Percentiles rank a stretch among this genome's conserved stretches.
Evolutionary conservation across 225 moss, liverwort and hornwort genomes (phyloP).

Genomic region (Antitrichia curtipendula): DNA sequence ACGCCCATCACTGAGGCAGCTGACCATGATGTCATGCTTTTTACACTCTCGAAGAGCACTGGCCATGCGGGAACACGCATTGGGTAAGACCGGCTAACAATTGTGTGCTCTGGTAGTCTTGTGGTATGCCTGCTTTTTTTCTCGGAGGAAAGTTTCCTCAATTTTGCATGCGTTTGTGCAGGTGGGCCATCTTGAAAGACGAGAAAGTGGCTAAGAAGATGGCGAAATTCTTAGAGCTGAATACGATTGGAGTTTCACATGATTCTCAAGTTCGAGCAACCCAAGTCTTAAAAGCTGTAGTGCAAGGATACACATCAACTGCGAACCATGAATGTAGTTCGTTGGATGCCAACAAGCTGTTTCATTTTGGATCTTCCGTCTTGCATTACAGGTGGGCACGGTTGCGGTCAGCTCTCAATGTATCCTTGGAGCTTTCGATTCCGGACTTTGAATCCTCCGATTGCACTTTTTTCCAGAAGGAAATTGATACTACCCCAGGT

Average conservation of each 20-base stretch:
- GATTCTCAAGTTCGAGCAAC: conserved; percentile 80
- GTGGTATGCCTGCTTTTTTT: background rate
- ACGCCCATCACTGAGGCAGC: conserved; percentile 65
- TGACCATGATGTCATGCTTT: conserved; percentile 76
- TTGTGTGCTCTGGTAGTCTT: background rate
- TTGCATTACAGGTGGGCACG: conserved; percentile 73
- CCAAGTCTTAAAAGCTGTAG: conserved; percentile 50
- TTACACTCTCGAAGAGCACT: conserved; percentile 87
- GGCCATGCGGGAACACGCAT: conserved; percentile 97
- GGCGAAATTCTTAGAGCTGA: conserved; percentile 63
- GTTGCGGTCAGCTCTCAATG: conserved; percentile 32
- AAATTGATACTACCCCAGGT: conserved; percentile 57
- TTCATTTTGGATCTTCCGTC: conserved; percentile 60
- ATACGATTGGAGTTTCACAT: conserved; percentile 87
- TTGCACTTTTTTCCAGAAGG: conserved; percentile 52
- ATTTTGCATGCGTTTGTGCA: background rate
- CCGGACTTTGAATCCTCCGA: conserved; percentile 37
- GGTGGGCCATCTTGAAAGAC: conserved; percentile 90
- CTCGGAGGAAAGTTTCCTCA: background rate
- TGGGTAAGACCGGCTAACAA: conserved; percentile 27
- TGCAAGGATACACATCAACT: conserved; percentile 24
- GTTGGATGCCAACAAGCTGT: conserved; percentile 15
- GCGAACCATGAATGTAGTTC: background rate
- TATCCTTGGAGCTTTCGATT: conserved; percentile 34
- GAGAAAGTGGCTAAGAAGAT: conserved; percentile 60